Base-by-base conservation (phyloP, 1,284 basidiomycete genomes). In the Pyrrhoderma noxium region DNA sequence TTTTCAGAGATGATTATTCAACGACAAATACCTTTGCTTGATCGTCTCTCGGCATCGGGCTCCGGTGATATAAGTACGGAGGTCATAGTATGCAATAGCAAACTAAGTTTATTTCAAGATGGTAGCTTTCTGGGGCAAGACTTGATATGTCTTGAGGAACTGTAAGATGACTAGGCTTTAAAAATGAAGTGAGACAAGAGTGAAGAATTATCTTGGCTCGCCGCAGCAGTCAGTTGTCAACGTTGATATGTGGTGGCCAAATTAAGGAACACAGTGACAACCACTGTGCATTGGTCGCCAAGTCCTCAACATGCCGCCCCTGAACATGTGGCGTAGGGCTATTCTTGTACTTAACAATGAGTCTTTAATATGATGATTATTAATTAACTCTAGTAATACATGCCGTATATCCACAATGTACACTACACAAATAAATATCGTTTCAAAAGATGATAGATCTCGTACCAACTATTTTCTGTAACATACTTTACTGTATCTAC, bases 61-160 rank as follows among this genome's bases (percentile, higher is more conserved):
- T 53, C 52, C 8, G 46, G 46, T 25, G 46, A 49, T 38, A 47
- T 47, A 31, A 53, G 31, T 23, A 49, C 52, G 23, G 52, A 43
- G 22, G 52, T 23, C 52, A 49, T 53, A 13, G 19, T 46, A 31
- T 35, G 34, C 19, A 36, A 25, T 3, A 8, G n/a, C 22, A 35
- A 11, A 36, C 19, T n/a, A 27, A 11, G 8, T 44, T 23, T 27
- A 25, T 21, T 25, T 21, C 38, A 4, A 40, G 31, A 19, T 46
- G 19, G 2, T 9, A 36, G 21, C 31, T 46, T 16, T 13, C 23
- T 23, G 16, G 14, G 5, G 14, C 22, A 18, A 43, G 21, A n/a
- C n/a, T n/a, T n/a, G n/a, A 42, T 42, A 34, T 31, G 23, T 19
- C 19, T 45, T 5, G 23, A 13, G 27, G 44, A 27, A 16, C 19